A percentile compares a stretch with the other conserved stretches of the same genome.
Conservation (phyloP, 257 asterid genomes). For the Lithospermum erythrorhizon region DNA sequence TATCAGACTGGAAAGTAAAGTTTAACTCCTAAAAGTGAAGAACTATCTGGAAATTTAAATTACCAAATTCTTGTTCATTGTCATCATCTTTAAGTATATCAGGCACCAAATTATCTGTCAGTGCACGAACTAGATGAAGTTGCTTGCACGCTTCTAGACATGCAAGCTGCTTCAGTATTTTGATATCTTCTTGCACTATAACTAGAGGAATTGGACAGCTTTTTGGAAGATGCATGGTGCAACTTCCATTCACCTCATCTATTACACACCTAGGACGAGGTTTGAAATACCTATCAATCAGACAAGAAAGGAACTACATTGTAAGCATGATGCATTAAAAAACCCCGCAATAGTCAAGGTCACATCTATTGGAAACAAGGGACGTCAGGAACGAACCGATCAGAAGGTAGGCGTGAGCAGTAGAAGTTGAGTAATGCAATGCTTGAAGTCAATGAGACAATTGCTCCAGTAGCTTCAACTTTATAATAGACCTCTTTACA, state of each 20-base stretch:
- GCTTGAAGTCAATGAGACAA: constrained; percentile 58
- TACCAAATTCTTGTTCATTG: constrained; percentile 38
- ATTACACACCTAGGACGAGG: constrained; percentile 54
- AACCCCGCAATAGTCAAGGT: background rate
- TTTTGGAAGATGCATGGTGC: constrained; percentile 54
- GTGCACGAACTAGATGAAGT: constrained; percentile 55
- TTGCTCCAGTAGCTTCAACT: constrained; percentile 56
- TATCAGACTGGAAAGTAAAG: background rate
- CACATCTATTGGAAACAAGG: background rate
- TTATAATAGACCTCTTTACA: constrained; percentile 36
- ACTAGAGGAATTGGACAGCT: constrained; percentile 49
- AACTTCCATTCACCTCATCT: constrained; percentile 28
- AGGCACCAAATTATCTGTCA: constrained; percentile 68
- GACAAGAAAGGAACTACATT: constrained; percentile 5
- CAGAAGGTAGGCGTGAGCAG: constrained; percentile 79
- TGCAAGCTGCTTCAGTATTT: constrained; percentile 52
- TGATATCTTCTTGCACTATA: constrained; percentile 27
- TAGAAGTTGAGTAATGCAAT: constrained; percentile 48
- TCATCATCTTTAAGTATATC: constrained; percentile 53
- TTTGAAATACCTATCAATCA: constrained; percentile 50
- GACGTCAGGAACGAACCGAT: constrained; percentile 37
- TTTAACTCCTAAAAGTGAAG: background rate
- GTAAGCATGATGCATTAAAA: background rate
- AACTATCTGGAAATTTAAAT: background rate
- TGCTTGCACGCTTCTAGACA: constrained; percentile 77